A percentile compares a stretch with the other conserved stretches of the same genome.
Evolutionary conservation across 768 basidiomycete genomes (phyloP).

Genomic region (Infundibulicybe gibba): DNA sequence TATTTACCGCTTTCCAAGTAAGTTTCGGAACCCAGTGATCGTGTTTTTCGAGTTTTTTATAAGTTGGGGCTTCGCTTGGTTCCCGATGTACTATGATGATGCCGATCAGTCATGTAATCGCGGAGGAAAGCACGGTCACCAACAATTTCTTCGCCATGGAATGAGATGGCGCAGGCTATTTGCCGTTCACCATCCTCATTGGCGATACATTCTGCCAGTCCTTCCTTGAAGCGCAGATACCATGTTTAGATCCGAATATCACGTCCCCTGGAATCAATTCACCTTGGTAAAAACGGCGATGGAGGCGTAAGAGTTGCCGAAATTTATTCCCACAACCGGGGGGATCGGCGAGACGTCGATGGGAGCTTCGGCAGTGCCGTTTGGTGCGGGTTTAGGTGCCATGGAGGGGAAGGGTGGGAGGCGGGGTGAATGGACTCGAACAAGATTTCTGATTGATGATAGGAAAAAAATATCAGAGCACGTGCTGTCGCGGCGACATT

Average conservation of each 20-base stretch:
- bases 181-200: slow-evolving; percentile 99
- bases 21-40: slow-evolving; percentile 90
- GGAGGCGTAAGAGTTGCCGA: slow-evolving; percentile 92
- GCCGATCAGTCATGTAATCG: slow-evolving; percentile 7
- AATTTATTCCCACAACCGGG: slow-evolving; percentile 89
- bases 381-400: slow-evolving; percentile 40
- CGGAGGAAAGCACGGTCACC: slow-evolving; percentile 22
- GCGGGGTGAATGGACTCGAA: background rate
- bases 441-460: too few relatives aligned
- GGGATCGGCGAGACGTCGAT: slow-evolving; percentile 35
- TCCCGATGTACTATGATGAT: slow-evolving; percentile 84
- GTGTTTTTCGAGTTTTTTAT: slow-evolving; percentile 95
- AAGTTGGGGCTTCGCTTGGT: slow-evolving; percentile 89
- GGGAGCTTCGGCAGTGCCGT: slow-evolving; percentile 47
- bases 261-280: slow-evolving; percentile 11
- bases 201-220: slow-evolving; percentile 90
- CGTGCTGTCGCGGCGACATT: too few relatives aligned
- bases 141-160: slow-evolving; percentile 88
- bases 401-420: slow-evolving; percentile 16
- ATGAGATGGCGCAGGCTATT: slow-evolving; percentile 92
- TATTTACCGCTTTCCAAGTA: slow-evolving; percentile 85
- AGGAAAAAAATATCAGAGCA: too few relatives aligned
- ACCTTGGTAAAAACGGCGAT: slow-evolving; percentile 96
- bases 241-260: background rate
- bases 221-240: slow-evolving; percentile 53